Percentiles rank a stretch among this genome's conserved stretches.
These are phyloP conservation scores for Aspergillus sp. DNA, from an alignment of 2,329 filamentous ascomycete species.

Conservation along the genomic window DNA sequence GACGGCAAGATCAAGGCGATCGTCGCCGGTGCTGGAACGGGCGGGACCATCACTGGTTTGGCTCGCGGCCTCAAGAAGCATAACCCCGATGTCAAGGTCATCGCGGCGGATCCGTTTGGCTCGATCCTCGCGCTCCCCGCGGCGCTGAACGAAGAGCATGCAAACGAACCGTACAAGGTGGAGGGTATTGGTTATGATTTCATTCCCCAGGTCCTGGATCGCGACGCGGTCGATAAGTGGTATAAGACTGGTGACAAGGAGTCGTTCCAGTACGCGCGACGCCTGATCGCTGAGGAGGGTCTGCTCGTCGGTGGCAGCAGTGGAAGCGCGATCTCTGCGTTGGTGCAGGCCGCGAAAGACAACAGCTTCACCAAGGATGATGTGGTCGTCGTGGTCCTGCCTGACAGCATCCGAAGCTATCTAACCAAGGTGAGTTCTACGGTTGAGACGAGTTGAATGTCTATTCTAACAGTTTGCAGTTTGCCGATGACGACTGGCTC, in stretches of 20 bases:
- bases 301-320: conserved; percentile 90
- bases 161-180: conserved; percentile 90
- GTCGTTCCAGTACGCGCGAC: conserved; percentile 84
- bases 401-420: conserved; percentile 96
- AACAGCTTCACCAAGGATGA: conserved; percentile 76
- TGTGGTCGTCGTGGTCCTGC: conserved; percentile 83
- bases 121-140: conserved; percentile 86
- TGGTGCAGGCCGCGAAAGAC: conserved; percentile 74
- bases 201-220: conserved; percentile 88
- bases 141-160: conserved; percentile 71
- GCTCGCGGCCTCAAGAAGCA: conserved; percentile 84
- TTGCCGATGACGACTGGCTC: conserved; percentile 98
- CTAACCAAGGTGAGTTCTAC: conserved; percentile 68
- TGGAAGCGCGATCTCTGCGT: conserved; percentile 83
- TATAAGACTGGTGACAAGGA: conserved; percentile 96
- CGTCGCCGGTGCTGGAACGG: conserved; percentile 90
- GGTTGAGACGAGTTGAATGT: background rate
- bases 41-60: conserved; percentile 90
- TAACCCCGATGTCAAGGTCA: conserved; percentile 77
- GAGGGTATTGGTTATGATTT: conserved; percentile 99
- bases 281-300: conserved; percentile 90
- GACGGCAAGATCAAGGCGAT: conserved; percentile 76
- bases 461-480: conserved; percentile 46
- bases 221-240: conserved; percentile 80
- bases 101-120: conserved; percentile 89